Conservation (phyloP, 2,329 filamentous ascomycete genomes). For the Beauveria sp. region DNA sequence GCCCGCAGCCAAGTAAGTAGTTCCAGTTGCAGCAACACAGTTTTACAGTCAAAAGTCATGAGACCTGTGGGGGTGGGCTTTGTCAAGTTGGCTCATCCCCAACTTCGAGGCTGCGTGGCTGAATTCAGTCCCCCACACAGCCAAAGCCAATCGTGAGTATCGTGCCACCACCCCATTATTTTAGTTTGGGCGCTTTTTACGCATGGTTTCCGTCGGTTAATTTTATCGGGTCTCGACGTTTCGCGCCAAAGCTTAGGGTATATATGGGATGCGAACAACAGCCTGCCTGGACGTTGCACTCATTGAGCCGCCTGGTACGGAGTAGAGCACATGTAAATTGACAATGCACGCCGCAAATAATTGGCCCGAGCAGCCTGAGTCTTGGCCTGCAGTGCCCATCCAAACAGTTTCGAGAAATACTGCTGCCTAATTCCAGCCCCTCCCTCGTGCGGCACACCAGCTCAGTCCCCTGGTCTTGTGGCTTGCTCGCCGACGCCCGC, state of each 20-base stretch:
- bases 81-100: not conserved
- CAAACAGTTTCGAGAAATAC: not conserved
- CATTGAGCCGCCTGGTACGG: no score
- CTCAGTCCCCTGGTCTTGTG: not conserved
- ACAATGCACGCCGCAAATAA: not conserved
- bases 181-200: no score
- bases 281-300: no score
- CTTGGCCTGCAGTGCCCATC: not conserved
- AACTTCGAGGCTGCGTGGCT: not conserved
- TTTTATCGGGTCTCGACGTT: no score
- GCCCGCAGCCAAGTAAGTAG: no score
- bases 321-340: no score
- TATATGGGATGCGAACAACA: no score
- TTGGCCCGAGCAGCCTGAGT: not conserved
- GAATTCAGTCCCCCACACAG: not conserved
- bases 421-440: slow-evolving; percentile 6
- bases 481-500: not conserved
- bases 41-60: not conserved
- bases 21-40: no score
- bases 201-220: no score
- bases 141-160: not conserved
- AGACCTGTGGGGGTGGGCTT: not conserved
- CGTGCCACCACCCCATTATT: no score
- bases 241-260: no score
- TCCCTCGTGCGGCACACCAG: not conserved